A percentile compares a stretch with the other conserved stretches of the same genome.
phyloP scores from a whole-genome alignment of 805 yeast species.

The Saccharomyces paradoxus region DNA sequence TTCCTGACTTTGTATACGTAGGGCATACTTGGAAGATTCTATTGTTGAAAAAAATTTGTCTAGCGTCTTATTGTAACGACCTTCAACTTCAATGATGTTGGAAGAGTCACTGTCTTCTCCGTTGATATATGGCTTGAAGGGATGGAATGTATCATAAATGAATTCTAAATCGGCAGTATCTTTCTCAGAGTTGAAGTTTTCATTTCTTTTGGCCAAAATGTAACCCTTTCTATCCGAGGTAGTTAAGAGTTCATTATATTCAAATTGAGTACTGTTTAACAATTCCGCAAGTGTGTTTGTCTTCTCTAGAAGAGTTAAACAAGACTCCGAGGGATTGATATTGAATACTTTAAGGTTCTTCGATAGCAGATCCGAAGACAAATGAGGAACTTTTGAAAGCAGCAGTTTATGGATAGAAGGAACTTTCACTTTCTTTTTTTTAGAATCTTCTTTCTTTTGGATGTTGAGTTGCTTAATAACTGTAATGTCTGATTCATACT shows the following conservation, averaged over 20 bases:
- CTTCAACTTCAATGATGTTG: slow-evolving; percentile 40
- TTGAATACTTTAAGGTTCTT: slow-evolving; percentile 41
- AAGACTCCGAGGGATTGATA: slow-evolving; percentile 39
- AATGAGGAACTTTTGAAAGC: slow-evolving; percentile 59
- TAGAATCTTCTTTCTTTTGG: background rate
- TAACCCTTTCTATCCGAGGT: slow-evolving; percentile 43
- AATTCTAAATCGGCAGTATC: slow-evolving; percentile 38
- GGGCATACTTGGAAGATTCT: slow-evolving; percentile 70
- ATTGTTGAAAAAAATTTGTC: slow-evolving; percentile 80
- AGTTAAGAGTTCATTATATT: slow-evolving; percentile 34
- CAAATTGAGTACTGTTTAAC: slow-evolving; percentile 40
- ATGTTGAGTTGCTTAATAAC: slow-evolving; percentile 1
- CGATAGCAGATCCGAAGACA: slow-evolving; percentile 72
- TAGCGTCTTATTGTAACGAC: slow-evolving; percentile 66
- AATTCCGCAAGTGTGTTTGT: slow-evolving; percentile 33
- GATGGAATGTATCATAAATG: slow-evolving; percentile 60
- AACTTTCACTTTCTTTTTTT: slow-evolving; percentile 37
- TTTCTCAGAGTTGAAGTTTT: slow-evolving; percentile 36
- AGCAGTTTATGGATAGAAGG: slow-evolving; percentile 62
- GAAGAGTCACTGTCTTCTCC: slow-evolving; percentile 25
- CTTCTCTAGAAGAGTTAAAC: slow-evolving; percentile 25
- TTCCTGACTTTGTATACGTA: slow-evolving; percentile 69
- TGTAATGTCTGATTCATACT: slow-evolving; percentile 8
- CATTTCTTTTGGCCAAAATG: slow-evolving; percentile 56
- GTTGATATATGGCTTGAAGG: slow-evolving; percentile 47